A percentile compares a stretch with the other conserved stretches of the same genome.
These are phyloP conservation scores for Saccharomycopsis crataegensis DNA, from an alignment of 1,139 yeast species.

Conservation along the genomic window DNA sequence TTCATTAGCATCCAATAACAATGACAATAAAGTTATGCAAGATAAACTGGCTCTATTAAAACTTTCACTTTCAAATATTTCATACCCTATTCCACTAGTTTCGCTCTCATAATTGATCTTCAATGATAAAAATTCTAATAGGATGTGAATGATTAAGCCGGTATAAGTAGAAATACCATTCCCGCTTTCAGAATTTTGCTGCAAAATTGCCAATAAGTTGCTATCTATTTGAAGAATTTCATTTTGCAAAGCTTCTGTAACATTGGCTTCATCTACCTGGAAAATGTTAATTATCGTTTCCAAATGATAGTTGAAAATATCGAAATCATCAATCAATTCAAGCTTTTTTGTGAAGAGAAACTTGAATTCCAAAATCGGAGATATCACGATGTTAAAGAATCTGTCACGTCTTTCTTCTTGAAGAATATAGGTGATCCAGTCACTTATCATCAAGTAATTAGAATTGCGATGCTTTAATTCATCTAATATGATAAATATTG, in stretches of 20 bases:
- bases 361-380: conserved; percentile 24
- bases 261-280: conserved; percentile 33
- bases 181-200: conserved; percentile 29
- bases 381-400: conserved; percentile 42
- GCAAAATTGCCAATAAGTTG: conserved; percentile 29
- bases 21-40: conserved; percentile 37
- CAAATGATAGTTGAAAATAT: conserved; percentile 50
- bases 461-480: conserved; percentile 40
- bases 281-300: conserved; percentile 45
- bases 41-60: conserved; percentile 29
- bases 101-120: conserved; percentile 4
- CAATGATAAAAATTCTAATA: conserved; percentile 39
- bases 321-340: conserved; percentile 45
- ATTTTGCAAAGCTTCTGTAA: conserved; percentile 42
- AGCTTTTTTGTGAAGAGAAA: conserved; percentile 22
- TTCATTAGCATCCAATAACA: conserved; percentile 51
- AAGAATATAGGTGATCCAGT: conserved; percentile 50
- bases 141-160: conserved; percentile 40
- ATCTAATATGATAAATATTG: conserved; percentile 65
- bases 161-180: conserved; percentile 62
- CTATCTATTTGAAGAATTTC: conserved; percentile 47
- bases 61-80: conserved; percentile 27
- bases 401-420: conserved; percentile 52
- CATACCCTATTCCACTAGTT: conserved; percentile 23
- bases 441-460: conserved; percentile 39